Evolutionary conservation across 2,329 filamentous ascomycete genomes (phyloP).

Genomic region (Periconia sp.): DNA sequence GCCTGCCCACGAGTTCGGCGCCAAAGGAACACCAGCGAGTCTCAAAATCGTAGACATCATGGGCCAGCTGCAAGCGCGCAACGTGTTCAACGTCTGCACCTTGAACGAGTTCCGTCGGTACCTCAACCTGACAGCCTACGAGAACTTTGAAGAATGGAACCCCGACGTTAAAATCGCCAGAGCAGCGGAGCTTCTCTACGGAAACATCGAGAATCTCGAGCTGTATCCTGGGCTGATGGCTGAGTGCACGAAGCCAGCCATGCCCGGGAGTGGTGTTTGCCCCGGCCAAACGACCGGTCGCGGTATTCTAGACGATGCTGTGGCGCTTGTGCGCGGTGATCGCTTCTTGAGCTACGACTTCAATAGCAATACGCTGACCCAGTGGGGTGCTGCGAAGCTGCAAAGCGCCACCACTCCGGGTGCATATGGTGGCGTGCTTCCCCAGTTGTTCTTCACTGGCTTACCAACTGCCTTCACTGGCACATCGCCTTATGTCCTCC

Average conservation of each 20-base stretch:
- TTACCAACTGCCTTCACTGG: slow-evolving; percentile 53
- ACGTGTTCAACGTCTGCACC: slow-evolving; percentile 70
- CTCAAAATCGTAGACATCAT: slow-evolving; percentile 65
- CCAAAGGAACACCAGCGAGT: slow-evolving; percentile 53
- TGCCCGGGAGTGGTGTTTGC: slow-evolving; percentile 69
- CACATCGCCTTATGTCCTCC: slow-evolving; percentile 51
- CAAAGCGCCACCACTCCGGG: slow-evolving; percentile 42
- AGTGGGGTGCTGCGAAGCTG: slow-evolving; percentile 55
- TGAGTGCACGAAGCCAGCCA: slow-evolving; percentile 71
- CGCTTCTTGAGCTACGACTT: slow-evolving; percentile 23
- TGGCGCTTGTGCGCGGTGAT: slow-evolving; percentile 59
- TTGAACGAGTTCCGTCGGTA: slow-evolving; percentile 81
- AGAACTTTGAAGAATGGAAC: slow-evolving; percentile 79
- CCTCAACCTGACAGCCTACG: slow-evolving; percentile 71
- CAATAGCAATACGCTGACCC: slow-evolving; percentile 39
- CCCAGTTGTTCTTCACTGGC: slow-evolving; percentile 47
- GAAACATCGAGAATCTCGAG: slow-evolving; percentile 58
- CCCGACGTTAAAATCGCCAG: slow-evolving; percentile 48
- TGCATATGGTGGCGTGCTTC: slow-evolving; percentile 51
- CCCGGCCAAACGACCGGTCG: slow-evolving; percentile 69
- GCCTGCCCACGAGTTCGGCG: slow-evolving; percentile 66
- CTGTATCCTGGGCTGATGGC: slow-evolving; percentile 74
- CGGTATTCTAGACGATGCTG: slow-evolving; percentile 73
- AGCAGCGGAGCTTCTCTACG: slow-evolving; percentile 50
- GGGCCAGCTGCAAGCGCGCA: slow-evolving; percentile 67